These are phyloP conservation scores for Macadamia tetraphylla DNA, from an alignment of 164 flowering plant genomes.

Conservation along the genomic window DNA sequence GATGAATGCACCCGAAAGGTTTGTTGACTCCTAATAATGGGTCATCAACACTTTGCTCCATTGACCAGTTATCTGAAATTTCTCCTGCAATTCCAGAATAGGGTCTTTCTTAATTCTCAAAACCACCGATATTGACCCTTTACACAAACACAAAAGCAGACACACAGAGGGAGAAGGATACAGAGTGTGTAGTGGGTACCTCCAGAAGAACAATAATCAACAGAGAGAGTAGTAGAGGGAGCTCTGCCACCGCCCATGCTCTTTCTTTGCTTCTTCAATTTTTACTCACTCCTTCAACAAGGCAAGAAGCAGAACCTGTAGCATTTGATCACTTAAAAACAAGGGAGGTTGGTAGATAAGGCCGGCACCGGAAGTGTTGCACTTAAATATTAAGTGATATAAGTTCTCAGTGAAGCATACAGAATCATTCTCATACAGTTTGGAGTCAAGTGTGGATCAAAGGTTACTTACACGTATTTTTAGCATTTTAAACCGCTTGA, in stretches of 20 bases:
- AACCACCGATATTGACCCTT: neutral
- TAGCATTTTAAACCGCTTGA: too few relatives aligned
- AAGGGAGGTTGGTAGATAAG: too few relatives aligned
- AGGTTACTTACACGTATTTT: too few relatives aligned
- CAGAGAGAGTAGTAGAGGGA: neutral
- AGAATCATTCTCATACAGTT: too few relatives aligned
- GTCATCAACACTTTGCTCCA: neutral
- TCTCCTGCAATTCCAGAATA: constrained; percentile 24
- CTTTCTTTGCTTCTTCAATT: neutral
- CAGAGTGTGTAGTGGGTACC: constrained; percentile 1
- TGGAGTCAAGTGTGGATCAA: too few relatives aligned
- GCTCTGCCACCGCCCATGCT: constrained; percentile 19
- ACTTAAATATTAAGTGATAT: too few relatives aligned
- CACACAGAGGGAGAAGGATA: neutral
- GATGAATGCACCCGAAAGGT: neutral
- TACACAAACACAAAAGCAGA: neutral
- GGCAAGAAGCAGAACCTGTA: too few relatives aligned
- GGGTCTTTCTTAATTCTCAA: neutral
- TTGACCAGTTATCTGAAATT: constrained; percentile 19
- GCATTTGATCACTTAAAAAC: too few relatives aligned
- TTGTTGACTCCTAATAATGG: constrained; percentile 1
- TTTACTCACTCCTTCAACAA: too few relatives aligned
- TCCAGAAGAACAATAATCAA: neutral
- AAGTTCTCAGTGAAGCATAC: too few relatives aligned
- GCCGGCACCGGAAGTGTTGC: too few relatives aligned